Evolutionary conservation across 73 alveolate genomes (phyloP).

Genomic region (Paramecium primaurelia): DNA sequence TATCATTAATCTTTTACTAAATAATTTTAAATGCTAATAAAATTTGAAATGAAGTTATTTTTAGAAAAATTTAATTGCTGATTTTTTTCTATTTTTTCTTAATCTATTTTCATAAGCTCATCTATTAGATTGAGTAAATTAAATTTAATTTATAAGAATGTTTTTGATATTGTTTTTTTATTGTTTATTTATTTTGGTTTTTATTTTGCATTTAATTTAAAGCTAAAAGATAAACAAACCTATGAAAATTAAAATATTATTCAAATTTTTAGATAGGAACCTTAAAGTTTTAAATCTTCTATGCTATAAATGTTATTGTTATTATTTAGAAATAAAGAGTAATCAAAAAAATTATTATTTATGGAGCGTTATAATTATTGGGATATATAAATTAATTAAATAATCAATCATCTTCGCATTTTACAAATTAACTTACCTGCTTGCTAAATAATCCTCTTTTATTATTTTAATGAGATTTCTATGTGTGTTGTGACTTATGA

Average conservation of each 20-base stretch:
- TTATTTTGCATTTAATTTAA: not conserved
- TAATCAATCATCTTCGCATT: conserved; percentile 3
- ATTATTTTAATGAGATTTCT: not conserved
- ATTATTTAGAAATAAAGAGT: not conserved
- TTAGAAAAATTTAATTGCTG: not conserved
- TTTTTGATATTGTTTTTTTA: not conserved
- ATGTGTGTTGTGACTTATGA: not conserved
- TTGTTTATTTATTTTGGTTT: not conserved
- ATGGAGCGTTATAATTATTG: not conserved
- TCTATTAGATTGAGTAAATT: not conserved
- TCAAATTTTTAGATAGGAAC: not conserved
- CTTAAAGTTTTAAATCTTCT: not conserved
- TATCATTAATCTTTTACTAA: too few species aligned
- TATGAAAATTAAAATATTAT: not conserved
- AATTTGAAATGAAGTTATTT: not conserved
- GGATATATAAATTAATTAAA: not conserved
- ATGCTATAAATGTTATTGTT: not conserved
- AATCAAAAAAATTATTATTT: not conserved
- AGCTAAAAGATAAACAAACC: not conserved
- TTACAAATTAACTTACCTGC: conserved; percentile 1
- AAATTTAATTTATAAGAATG: not conserved
- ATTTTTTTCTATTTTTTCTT: not conserved
- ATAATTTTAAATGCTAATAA: not conserved
- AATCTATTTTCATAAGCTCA: not conserved
- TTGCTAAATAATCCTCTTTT: not conserved